Evolutionary conservation across 2,329 filamentous ascomycete genomes (phyloP), one percentile per base, ranked within the genome.

Genomic region (Ceratocystis lukuohia): DNA sequence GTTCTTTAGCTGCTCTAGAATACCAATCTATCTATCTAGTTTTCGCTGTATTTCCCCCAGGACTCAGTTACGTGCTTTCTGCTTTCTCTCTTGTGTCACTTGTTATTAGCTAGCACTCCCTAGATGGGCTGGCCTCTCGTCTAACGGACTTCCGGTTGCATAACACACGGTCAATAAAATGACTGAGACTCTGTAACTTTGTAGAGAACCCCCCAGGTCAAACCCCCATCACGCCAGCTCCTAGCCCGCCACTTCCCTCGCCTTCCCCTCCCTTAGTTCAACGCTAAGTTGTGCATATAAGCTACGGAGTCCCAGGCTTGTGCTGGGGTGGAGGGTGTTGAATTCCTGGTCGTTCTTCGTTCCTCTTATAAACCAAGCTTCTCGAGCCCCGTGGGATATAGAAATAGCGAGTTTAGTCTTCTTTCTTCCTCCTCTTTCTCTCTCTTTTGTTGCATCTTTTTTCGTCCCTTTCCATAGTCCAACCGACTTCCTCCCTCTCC

Each of bases 391-490:
- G 22, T 25, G 46, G 7, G 53, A 30, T 12, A 53, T 57, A 30
- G 53, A 57, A 57, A 57, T 57, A 57, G 25, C 48, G 30, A 64
- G 50, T 45, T 64, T 56, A 61, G 45, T 17, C 28, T 30, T 44
- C 12, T 65, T 61, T 41, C 62, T 56, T 64, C 66, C 65, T 59
- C 64, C 66, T 68, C 66, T 68, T 68, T 69, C 65, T 48, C 20
- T 56, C 25, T 46, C 53, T 69, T 61, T 66, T 68, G 66, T 62
- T 68, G 44, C 61, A 68, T 66, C 69, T 50, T 30, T 33, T 62
- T 67, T 53, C 33, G 62, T 46, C 62, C 46, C 17, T 30, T 61
- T 20, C 37, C 61, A 57, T 61, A 22, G 30, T 41, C 41, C 48
- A 45, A 44, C 46, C 46, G 22, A 6, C 53, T 15, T 5, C 33